Evolutionary conservation across 2,329 filamentous ascomycete genomes (phyloP).

Genomic region (Fusarium sp.): DNA sequence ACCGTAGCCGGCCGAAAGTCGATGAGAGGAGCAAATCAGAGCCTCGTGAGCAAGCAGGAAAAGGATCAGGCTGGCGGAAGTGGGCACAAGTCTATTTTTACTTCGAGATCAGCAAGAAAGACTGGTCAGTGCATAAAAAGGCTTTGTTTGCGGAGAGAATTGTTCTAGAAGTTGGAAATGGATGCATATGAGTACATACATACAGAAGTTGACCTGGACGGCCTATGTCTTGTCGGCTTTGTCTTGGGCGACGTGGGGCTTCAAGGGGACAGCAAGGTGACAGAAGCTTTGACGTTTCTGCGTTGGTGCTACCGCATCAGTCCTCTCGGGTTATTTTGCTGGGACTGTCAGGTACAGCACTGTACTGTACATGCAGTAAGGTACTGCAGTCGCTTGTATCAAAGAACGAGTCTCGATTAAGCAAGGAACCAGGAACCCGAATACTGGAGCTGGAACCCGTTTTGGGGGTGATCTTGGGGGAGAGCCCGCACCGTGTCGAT

Average conservation of each 20-base stretch:
- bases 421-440: slow-evolving; percentile 41
- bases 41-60: slow-evolving; percentile 17
- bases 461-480: slow-evolving; percentile 16
- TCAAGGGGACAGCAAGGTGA: slow-evolving; percentile 19
- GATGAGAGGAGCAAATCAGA: slow-evolving; percentile 24
- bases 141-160: slow-evolving; percentile 30
- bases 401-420: slow-evolving; percentile 26
- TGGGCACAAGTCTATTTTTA: slow-evolving; percentile 33
- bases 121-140: slow-evolving; percentile 15
- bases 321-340: slow-evolving; percentile 24
- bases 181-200: slow-evolving; percentile 13
- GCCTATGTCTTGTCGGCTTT: slow-evolving; percentile 26
- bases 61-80: slow-evolving; percentile 24
- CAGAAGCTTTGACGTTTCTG: slow-evolving; percentile 46
- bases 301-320: slow-evolving; percentile 35
- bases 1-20: slow-evolving; percentile 22
- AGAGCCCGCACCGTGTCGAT: slow-evolving; percentile 42
- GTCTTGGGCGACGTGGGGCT: slow-evolving; percentile 42
- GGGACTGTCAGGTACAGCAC: slow-evolving; percentile 22
- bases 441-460: slow-evolving; percentile 20
- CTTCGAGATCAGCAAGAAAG: slow-evolving; percentile 13
- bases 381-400: neutral
- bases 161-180: slow-evolving; percentile 43
- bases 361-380: neutral
- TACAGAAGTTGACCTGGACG: slow-evolving; percentile 19